Percentiles rank a stretch among this genome's conserved stretches.
phyloP scores from a whole-genome alignment of 23 red algal species.

The Gracilariopsis chorda region DNA sequence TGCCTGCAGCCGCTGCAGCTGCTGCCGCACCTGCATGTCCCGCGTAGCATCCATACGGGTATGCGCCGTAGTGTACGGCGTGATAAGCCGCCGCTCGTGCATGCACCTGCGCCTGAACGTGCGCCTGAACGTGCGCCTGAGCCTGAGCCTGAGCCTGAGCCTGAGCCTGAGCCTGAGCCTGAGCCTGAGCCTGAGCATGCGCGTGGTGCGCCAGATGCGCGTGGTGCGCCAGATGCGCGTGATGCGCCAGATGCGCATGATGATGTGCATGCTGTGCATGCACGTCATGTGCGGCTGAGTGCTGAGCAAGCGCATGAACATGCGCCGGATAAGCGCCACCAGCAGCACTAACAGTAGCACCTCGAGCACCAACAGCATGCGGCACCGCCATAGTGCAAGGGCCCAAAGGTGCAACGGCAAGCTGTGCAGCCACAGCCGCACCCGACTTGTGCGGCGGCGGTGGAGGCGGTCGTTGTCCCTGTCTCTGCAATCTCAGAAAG shows the following conservation, averaged over 20 bases:
- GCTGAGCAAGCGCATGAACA: neutral
- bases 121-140: neutral
- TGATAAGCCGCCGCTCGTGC: neutral
- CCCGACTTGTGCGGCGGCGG: neutral
- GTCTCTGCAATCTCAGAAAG: constrained; percentile 69
- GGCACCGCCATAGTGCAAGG: neutral
- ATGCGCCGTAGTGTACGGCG: neutral
- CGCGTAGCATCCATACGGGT: neutral
- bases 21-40: neutral
- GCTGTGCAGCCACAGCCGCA: neutral
- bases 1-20: neutral
- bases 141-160: neutral
- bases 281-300: neutral
- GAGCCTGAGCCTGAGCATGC: neutral
- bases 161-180: neutral
- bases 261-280: neutral
- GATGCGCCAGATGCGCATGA: neutral
- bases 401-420: neutral
- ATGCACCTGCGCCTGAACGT: neutral
- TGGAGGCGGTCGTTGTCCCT: constrained; percentile 30
- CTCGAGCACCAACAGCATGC: neutral
- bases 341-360: neutral
- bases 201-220: neutral
- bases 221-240: neutral
- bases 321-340: neutral